Evolutionary conservation across 192 early-diverging fungal species (phyloP).

Genomic region (Coemansia sp.): DNA sequence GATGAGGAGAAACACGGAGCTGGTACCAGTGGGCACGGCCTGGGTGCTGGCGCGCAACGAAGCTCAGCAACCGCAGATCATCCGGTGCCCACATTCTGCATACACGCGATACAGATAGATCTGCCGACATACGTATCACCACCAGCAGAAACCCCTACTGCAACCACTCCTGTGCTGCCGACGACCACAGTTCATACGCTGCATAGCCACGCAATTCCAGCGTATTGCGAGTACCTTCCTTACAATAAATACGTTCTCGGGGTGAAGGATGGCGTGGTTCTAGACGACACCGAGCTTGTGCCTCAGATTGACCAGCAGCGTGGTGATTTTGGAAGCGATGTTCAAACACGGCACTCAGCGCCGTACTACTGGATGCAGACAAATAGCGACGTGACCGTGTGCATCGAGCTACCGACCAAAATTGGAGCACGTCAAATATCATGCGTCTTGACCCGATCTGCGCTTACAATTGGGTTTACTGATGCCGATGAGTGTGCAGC

Average conservation of each 20-base stretch:
- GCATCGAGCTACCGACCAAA: constrained; percentile 58
- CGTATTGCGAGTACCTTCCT: constrained; percentile 35
- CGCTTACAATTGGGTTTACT: constrained; percentile 48
- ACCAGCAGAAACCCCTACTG: too few species aligned
- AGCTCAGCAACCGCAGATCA: neutral
- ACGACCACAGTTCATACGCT: constrained; percentile 23
- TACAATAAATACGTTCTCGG: constrained; percentile 32
- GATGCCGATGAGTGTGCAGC: constrained; percentile 17
- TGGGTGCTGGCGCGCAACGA: neutral
- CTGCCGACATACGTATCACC: neutral
- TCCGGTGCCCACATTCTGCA: constrained; percentile 22
- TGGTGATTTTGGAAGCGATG: neutral
- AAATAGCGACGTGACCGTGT: constrained; percentile 63
- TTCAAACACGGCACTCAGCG: constrained; percentile 1
- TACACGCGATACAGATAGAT: constrained; percentile 31
- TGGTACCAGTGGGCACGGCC: neutral
- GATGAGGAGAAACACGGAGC: constrained; percentile 1
- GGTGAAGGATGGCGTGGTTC: constrained; percentile 29
- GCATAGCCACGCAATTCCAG: constrained; percentile 45
- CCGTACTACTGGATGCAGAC: constrained; percentile 75
- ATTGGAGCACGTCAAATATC: constrained; percentile 58
- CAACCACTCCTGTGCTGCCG: neutral
- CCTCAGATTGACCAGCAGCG: neutral
- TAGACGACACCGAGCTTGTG: constrained; percentile 45
- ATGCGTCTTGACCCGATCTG: constrained; percentile 59